A percentile compares a stretch with the other conserved stretches of the same genome.
phyloP scores from a whole-genome alignment of 495 filamentous ascomycete species.

The Apiosordaria backusii region DNA sequence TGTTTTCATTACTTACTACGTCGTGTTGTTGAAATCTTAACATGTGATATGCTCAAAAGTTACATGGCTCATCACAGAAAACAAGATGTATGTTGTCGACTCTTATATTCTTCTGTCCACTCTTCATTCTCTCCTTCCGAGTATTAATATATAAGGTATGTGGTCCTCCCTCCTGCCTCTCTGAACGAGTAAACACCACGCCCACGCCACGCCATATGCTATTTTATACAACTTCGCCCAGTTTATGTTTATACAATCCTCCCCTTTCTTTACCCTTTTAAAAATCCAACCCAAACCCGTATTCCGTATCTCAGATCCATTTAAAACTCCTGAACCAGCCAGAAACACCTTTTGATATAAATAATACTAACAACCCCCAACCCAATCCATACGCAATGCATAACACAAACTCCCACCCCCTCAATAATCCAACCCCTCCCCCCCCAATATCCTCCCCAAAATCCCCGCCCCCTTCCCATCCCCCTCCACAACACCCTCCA shows the following conservation, averaged over 20 bases:
- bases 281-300: neutral
- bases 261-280: neutral
- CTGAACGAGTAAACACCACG: constrained; percentile 1
- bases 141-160: constrained; percentile 3
- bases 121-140: neutral
- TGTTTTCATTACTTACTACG: too few species aligned
- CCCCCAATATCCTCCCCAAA: constrained; percentile 51
- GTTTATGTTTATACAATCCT: constrained; percentile 7
- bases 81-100: neutral
- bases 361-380: neutral
- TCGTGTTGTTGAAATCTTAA: too few species aligned
- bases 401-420: neutral
- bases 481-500: constrained; percentile 63
- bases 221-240: neutral
- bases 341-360: neutral
- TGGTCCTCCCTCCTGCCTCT: neutral
- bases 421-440: constrained; percentile 44
- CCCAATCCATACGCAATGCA: neutral
- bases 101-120: neutral
- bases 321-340: neutral
- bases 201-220: constrained; percentile 13
- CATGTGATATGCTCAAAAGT: too few species aligned
- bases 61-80: neutral
- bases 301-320: neutral
- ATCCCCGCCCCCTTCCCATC: constrained; percentile 61